Conservation (phyloP, 371 early-diverging fungal species). For the Mucor indicus region DNA sequence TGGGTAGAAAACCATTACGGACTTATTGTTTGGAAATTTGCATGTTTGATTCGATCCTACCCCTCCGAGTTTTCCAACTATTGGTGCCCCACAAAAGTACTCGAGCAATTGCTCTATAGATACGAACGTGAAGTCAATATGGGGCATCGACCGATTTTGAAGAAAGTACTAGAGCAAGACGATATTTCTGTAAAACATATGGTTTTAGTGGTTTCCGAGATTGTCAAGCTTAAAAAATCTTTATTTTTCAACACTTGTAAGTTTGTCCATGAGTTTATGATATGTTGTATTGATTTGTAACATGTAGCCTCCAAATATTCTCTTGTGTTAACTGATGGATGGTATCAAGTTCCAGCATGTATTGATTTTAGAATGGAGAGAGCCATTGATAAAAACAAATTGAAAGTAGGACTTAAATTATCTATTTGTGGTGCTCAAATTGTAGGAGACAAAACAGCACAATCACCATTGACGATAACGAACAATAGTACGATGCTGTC, state of each 20-base stretch:
- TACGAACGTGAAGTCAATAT: constrained; percentile 72
- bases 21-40: constrained; percentile 75
- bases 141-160: constrained; percentile 66
- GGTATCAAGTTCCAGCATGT: constrained; percentile 65
- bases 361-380: constrained; percentile 54
- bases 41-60: constrained; percentile 56
- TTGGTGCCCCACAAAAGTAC: constrained; percentile 49
- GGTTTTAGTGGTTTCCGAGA: constrained; percentile 66
- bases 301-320: constrained; percentile 11
- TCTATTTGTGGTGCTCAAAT: constrained; percentile 67
- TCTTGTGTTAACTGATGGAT: constrained; percentile 73
- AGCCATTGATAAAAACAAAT: constrained; percentile 38
- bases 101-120: constrained; percentile 61
- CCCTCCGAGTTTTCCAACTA: constrained; percentile 38
- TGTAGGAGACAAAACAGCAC: constrained; percentile 32
- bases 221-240: constrained; percentile 19
- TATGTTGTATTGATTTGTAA: background rate
- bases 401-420: constrained; percentile 68
- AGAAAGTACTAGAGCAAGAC: constrained; percentile 71
- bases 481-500: constrained; percentile 20
- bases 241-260: constrained; percentile 13
- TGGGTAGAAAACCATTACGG: constrained; percentile 77
- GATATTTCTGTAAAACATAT: constrained; percentile 55
- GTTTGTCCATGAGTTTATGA: background rate
- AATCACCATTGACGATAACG: constrained; percentile 22